A percentile compares a stretch with the other conserved stretches of the same genome.
These are phyloP conservation scores for Tetrahymena borealis DNA, from an alignment of 73 alveolate species.

Conservation along the genomic window DNA sequence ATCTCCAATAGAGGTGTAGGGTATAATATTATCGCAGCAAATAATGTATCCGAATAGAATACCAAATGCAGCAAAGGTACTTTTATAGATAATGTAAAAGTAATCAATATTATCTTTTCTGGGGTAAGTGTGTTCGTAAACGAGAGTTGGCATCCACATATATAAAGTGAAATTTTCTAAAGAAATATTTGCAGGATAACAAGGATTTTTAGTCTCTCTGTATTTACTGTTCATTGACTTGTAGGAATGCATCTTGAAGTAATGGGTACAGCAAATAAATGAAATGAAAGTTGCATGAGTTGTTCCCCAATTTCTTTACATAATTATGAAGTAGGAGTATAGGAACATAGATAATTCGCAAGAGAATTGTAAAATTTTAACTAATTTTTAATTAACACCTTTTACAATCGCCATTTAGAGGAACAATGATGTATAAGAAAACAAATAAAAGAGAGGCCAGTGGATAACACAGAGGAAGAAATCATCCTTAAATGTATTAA, in stretches of 20 bases:
- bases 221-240: slow-evolving; percentile 27
- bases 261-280: slow-evolving; percentile 19
- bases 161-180: slow-evolving; percentile 39
- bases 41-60: slow-evolving; percentile 20
- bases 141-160: slow-evolving; percentile 49
- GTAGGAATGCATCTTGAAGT: slow-evolving; percentile 46
- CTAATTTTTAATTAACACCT: slow-evolving; percentile 6
- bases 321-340: slow-evolving; percentile 11
- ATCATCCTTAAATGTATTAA: slow-evolving; percentile 8
- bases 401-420: background rate
- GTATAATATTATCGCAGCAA: slow-evolving; percentile 2
- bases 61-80: background rate
- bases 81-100: slow-evolving; percentile 8
- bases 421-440: slow-evolving; percentile 17
- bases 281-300: slow-evolving; percentile 36
- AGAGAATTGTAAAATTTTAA: background rate
- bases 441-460: slow-evolving; percentile 38
- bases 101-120: slow-evolving; percentile 18
- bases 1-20: background rate
- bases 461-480: slow-evolving; percentile 11
- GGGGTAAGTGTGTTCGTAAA: slow-evolving; percentile 52
- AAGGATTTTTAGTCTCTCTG: slow-evolving; percentile 5
- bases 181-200: slow-evolving; percentile 51
- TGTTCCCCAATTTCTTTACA: slow-evolving; percentile 30
- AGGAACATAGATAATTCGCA: slow-evolving; percentile 28